A percentile compares a stretch with the other conserved stretches of the same genome.
Evolutionary conservation across 2,329 filamentous ascomycete genomes (phyloP).

Genomic region (Dothideomycetes sp.): DNA sequence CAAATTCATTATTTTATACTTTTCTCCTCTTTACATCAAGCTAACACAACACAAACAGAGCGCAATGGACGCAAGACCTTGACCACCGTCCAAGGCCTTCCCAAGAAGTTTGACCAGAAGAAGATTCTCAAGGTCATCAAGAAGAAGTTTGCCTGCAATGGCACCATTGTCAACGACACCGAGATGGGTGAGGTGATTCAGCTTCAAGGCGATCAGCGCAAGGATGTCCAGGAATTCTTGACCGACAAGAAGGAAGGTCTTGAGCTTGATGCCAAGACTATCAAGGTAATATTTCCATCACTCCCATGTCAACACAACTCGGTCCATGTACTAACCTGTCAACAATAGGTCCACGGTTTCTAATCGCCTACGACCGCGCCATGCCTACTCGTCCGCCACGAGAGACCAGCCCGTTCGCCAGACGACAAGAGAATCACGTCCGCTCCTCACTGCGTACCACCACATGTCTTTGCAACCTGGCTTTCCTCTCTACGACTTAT

Average conservation of each 20-base stretch:
- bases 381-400: slow-evolving; percentile 11
- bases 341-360: slow-evolving; percentile 48
- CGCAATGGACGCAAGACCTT: slow-evolving; percentile 99
- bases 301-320: neutral
- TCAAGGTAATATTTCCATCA: slow-evolving; percentile 64
- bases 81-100: slow-evolving; percentile 97
- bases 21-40: no score
- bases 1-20: no score
- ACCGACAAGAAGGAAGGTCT: slow-evolving; percentile 91
- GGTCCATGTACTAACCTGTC: slow-evolving; percentile 1
- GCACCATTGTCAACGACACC: slow-evolving; percentile 90
- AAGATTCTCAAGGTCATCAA: slow-evolving; percentile 99
- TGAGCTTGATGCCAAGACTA: slow-evolving; percentile 89
- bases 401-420: slow-evolving; percentile 9
- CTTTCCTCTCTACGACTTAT: slow-evolving; percentile 11
- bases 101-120: slow-evolving; percentile 98
- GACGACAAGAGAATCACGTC: neutral
- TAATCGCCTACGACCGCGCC: slow-evolving; percentile 35
- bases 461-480: neutral
- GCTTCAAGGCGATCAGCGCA: slow-evolving; percentile 98
- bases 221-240: slow-evolving; percentile 96
- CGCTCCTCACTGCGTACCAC: neutral
- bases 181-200: slow-evolving; percentile 99
- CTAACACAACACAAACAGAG: slow-evolving; percentile 52
- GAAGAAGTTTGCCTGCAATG: slow-evolving; percentile 99